A percentile compares a stretch with the other conserved stretches of the same genome.
Conservation (phyloP, 148 eudicot species). For the Rhododendron simsii region DNA sequence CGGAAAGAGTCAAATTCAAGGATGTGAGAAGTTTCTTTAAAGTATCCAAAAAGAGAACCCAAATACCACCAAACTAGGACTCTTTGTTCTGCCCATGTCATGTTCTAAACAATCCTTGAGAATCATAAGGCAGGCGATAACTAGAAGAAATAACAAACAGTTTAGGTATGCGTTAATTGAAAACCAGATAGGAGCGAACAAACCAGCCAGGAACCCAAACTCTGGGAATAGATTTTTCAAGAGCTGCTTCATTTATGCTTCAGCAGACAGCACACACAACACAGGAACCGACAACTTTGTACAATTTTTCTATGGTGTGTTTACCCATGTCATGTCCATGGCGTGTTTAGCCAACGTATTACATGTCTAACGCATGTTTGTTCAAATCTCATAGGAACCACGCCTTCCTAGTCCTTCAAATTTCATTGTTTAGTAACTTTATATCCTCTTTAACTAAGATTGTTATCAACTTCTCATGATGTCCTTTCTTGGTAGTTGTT, state of each 20-base stretch:
- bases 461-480: neutral
- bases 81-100: neutral
- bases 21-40: neutral
- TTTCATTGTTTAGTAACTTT: neutral
- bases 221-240: neutral
- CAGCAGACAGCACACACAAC: neutral
- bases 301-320: neutral
- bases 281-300: neutral
- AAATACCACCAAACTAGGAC: conserved; percentile 1
- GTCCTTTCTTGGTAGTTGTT: neutral
- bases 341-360: neutral
- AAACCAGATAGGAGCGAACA: conserved; percentile 1
- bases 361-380: neutral
- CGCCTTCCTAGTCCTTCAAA: neutral
- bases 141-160: neutral
- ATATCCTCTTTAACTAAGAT: neutral
- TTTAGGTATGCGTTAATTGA: neutral
- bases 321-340: neutral
- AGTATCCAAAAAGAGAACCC: neutral
- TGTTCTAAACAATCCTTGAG: neutral
- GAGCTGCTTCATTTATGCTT: neutral
- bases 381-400: neutral
- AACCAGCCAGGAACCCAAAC: neutral
- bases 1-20: neutral
- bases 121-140: neutral